A percentile compares a stretch with the other conserved stretches of the same genome.
These are phyloP conservation scores for Kewa caespitosa DNA, from an alignment of 179 eudicot species.

Conservation along the genomic window DNA sequence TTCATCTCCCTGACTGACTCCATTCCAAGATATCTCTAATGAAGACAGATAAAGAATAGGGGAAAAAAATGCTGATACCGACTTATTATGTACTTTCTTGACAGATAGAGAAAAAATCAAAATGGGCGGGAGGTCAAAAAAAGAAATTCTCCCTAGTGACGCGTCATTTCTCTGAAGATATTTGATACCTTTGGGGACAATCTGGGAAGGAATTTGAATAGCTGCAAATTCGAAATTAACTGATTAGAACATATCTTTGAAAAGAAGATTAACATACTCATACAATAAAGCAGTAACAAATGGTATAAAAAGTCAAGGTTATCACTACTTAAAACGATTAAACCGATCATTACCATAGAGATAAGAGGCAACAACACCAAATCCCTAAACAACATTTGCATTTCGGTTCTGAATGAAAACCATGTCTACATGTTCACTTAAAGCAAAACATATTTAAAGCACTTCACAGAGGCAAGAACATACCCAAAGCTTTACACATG, in stretches of 20 bases:
- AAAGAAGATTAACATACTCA: no score
- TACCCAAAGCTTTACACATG: constrained; percentile 99
- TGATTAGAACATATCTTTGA: no score
- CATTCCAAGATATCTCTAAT: background rate
- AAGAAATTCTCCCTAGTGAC: constrained; percentile 44
- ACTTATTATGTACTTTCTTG: constrained; percentile 1
- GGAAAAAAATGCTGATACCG: background rate
- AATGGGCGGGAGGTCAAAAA: no score
- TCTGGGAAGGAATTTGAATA: constrained; percentile 89
- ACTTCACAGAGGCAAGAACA: constrained; percentile 25
- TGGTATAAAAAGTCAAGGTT: no score
- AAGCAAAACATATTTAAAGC: background rate
- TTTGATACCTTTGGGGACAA: constrained; percentile 71
- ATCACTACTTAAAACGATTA: background rate
- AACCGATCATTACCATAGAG: background rate
- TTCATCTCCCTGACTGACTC: background rate
- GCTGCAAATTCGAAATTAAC: constrained; percentile 35
- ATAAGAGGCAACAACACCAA: background rate
- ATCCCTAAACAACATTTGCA: background rate
- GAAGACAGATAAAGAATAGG: background rate
- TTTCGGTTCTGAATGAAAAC: background rate
- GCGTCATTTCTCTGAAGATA: constrained; percentile 76
- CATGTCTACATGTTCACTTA: no score
- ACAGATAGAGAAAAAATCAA: background rate
- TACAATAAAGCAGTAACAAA: no score